Base-by-base conservation (phyloP, 2,329 filamentous ascomycete species). In the Pyricularia pennisetigena region DNA sequence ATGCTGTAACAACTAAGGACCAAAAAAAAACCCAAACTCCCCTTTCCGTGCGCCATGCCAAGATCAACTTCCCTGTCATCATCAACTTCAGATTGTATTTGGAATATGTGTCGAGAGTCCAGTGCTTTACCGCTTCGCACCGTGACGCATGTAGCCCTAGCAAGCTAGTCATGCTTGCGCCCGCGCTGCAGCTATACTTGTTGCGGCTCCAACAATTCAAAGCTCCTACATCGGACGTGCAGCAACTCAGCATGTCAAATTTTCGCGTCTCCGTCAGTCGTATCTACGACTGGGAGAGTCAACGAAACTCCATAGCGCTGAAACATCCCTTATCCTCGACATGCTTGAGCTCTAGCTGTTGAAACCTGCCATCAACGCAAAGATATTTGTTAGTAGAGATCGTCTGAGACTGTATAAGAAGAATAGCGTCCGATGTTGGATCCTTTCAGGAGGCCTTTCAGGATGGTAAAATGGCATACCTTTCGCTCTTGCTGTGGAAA, bases 401-500 rank as follows among this genome's bases (percentile, higher is more conserved):
- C 20, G 8, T 54, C 41, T 54, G 1, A 54, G 20, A 54, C 20
- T 54, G 20, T 54, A 54, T n/a, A 54, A 2, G 16, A n/a, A 7
- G 41, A 20, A 54, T 54, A n/a, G 20, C 35, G n/a, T 6, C 23
- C 41, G 65, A 61, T 7, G 12, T 20, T 26, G 2, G 64, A 16
- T n/a, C 26, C 57, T 61, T 28, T 61, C 35, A 64, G 66, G 26
- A 35, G n/a, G n/a, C 26, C 57, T 61, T 28, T 61, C 35, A 64
- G 66, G 26, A 35, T 10, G 23, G 57, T 49, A 68, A 9, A 32
- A 32, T 8, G 86, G 86, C 91, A 80, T 80, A 97, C 92, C 94
- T 97, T 82, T 98, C 94, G 80, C 94, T 98, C 82, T 97, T 97
- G 14, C 92, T 91, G 80, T 99, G 95, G 78, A 97, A 99, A 79